Evolutionary conservation across 495 filamentous ascomycete species (phyloP), one percentile per base, ranked within the genome.

Genomic region (Tuber indicum): DNA sequence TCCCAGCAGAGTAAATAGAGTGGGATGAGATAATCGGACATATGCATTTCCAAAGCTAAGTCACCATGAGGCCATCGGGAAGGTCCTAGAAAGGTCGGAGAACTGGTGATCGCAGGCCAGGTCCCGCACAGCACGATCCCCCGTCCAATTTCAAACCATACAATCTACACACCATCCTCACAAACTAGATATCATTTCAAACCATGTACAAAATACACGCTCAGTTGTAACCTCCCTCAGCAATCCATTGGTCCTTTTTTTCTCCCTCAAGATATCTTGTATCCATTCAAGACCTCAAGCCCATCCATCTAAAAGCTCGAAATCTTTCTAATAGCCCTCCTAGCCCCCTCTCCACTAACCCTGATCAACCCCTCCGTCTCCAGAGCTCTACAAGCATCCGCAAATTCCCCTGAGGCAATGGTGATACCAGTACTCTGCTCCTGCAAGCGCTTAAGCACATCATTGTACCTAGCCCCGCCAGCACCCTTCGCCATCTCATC

Each of bases 361-460:
- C 91, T 91, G 74, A 98, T 87, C 26, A 88, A 84, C 5, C 96
- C 96, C 85, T 98, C 96, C 77, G 91, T 89, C 87, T 98, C 94
- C 77, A 98, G 84, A 12, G 87, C 86, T 78, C 91, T 87, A 79
- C 98, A 87, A 17, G 90, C 92, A 84, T 97, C 94, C 1, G 87
- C 87, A 83, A 98, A 96, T 84, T 98, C 95, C 16, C 85, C 85
- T 32, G 87, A 87, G 77, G 97, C 95, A 39, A 98, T 85, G 46
- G 86, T 86, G 77, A 91, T 88, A 84, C 90, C 91, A 36, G 58
- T 66, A 76, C 92, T 91, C 81, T 90, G 88, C 82, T 99, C 96
- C 74, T 87, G 88, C 75, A 98, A 81, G 78, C 88, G 88, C 81
- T 89, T 89, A 79, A 89, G 89, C 17, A 97, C 88, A 62, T 98